Conservation (phyloP, 139 green algal species). For the Asterochloris erici region DNA sequence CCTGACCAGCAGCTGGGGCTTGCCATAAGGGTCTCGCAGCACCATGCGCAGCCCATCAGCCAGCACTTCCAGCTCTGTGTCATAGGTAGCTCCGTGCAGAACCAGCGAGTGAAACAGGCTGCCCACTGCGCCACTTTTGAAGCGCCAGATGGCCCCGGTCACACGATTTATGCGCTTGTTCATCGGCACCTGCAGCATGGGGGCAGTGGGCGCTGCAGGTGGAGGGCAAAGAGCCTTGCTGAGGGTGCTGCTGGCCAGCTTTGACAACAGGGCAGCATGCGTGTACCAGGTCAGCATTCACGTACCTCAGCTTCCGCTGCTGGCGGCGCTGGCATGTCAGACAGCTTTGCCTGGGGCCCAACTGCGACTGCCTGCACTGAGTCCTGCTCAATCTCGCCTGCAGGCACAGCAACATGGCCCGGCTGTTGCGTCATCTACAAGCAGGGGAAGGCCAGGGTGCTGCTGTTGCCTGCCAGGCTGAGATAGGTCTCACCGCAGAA, state of each 20-base stretch:
- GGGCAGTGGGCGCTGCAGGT: too few relatives aligned
- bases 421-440: too few relatives aligned
- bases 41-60: constrained; percentile 13
- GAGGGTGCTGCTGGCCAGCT: not conserved
- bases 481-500: not conserved
- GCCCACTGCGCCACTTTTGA: constrained; percentile 20
- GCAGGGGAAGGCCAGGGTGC: too few relatives aligned
- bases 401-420: not conserved
- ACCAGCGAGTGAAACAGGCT: constrained; percentile 20
- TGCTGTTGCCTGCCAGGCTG: too few relatives aligned
- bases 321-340: constrained; percentile 10
- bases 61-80: constrained; percentile 14
- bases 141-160: constrained; percentile 16
- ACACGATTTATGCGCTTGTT: constrained; percentile 19
- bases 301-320: constrained; percentile 10
- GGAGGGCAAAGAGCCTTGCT: too few relatives aligned
- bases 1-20: constrained; percentile 6
- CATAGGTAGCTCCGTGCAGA: constrained; percentile 1
- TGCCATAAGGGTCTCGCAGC: constrained; percentile 6
- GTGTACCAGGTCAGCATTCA: not conserved
- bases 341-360: constrained; percentile 5
- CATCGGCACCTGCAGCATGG: constrained; percentile 15
- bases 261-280: not conserved
- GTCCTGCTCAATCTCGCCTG: constrained; percentile 18
- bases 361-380: constrained; percentile 15